Evolutionary conservation across 768 basidiomycete genomes (phyloP), one percentile per base, ranked within the genome.

Genomic region (Strobilomyces confusus): DNA sequence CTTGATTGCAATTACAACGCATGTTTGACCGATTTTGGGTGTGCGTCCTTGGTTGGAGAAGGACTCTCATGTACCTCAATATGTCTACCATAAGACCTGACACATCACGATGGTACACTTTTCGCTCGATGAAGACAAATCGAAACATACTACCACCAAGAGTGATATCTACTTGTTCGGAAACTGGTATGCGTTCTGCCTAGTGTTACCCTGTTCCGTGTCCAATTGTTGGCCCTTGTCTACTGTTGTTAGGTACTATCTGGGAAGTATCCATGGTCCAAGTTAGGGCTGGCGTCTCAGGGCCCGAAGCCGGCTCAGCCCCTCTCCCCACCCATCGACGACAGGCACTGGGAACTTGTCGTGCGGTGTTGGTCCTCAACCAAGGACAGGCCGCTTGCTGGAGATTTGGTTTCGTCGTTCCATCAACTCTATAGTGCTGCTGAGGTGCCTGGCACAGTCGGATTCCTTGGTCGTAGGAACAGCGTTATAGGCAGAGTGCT

Each of bases 61-160:
- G n/a, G 29, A 30, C 29, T 30, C 37, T 51, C 2, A 11, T 20
- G 30, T 52, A 51, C 30, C 43, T 55, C 17, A n/a, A 44, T 15
- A 22, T 19, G 50, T 26, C 50, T 12, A 52, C 54, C 13, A 9
- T 30, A n/a, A 26, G 54, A 25, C 54, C 50, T 2, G 54, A 49
- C n/a, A 52, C 49, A 4, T 14, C 52, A 17, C 36, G 54, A 20
- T 52, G 54, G 49, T 52, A 44, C 42, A 52, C 22, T 54, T 54
- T 29, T 54, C 48, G 11, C 4, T 38, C 33, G 5, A 47, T 5
- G 25, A 34, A 20, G 51, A 40, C 2, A 19, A 49, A 0, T 15
- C 22, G 3, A 38, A 38, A 20, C 37, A 17, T 13, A 54, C 36
- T 8, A 38, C 33, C 30, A 51, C n/a, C n/a, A n/a, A n/a, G n/a